Conservation (phyloP, 148 eudicot genomes). For the Vaccinium myrtillus region DNA sequence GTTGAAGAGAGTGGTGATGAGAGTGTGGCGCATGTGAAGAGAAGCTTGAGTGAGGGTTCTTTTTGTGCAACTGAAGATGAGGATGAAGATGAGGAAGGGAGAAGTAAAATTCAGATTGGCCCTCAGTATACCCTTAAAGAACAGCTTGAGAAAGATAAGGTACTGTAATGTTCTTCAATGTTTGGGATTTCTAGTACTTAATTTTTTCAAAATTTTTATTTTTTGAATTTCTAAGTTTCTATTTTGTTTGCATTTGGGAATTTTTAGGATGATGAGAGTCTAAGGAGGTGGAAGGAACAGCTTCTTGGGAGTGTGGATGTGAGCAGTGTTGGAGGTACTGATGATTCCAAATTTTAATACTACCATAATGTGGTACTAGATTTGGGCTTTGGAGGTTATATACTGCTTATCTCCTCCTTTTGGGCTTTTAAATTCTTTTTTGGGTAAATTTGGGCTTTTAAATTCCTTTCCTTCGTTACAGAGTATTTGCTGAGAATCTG, state of each 20-base stretch:
- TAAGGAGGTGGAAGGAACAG: constrained; percentile 88
- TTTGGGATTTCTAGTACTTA: neutral
- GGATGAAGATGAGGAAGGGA: constrained; percentile 56
- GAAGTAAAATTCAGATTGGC: constrained; percentile 48
- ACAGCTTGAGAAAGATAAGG: constrained; percentile 85
- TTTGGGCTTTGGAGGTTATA: constrained; percentile 6
- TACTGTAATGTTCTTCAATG: constrained; percentile 11
- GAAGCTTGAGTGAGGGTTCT: constrained; percentile 50
- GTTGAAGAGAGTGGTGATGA: constrained; percentile 24
- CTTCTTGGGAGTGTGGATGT: constrained; percentile 76
- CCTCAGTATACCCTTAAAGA: constrained; percentile 68
- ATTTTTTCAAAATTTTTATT: too few species aligned
- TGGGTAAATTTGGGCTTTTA: neutral
- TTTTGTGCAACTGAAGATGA: constrained; percentile 57
- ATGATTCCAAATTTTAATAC: neutral
- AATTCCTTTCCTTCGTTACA: neutral
- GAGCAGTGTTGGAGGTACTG: constrained; percentile 59
- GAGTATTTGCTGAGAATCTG: neutral
- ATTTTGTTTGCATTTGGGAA: constrained; percentile 12
- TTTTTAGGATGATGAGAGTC: constrained; percentile 82
- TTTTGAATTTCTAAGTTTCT: neutral
- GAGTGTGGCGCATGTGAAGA: constrained; percentile 28
- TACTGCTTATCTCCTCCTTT: neutral
- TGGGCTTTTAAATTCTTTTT: neutral
- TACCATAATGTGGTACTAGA: neutral